phyloP scores from a whole-genome alignment of 2,329 filamentous ascomycete species.

The Dactylonectria macrodidyma region DNA sequence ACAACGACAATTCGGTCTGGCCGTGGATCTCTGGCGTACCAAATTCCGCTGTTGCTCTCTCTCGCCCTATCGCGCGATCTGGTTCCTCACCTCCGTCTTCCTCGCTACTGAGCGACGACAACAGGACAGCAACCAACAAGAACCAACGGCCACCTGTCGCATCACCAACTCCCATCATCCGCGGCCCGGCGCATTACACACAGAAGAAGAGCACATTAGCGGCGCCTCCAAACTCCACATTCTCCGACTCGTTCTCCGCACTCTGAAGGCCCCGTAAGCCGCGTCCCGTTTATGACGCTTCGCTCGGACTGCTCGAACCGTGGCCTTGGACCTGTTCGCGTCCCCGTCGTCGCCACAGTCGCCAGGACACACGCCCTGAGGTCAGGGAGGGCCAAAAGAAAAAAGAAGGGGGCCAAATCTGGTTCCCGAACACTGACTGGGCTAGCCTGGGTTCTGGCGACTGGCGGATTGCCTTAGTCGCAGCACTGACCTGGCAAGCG shows the following conservation, averaged over 20 bases:
- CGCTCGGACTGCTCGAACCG: conserved; percentile 17
- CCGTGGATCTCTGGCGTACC: conserved; percentile 1
- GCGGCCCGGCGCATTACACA: conserved; percentile 9
- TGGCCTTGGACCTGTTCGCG: conserved; percentile 20
- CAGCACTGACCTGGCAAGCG: conserved; percentile 24
- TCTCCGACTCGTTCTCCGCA: conserved; percentile 24
- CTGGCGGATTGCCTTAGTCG: conserved; percentile 21
- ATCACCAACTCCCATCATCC: conserved; percentile 16
- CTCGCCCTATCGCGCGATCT: not conserved
- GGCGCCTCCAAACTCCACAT: conserved; percentile 20
- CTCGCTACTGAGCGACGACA: not conserved
- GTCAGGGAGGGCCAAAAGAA: not conserved
- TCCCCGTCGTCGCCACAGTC: conserved; percentile 25
- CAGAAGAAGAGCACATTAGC: conserved; percentile 11
- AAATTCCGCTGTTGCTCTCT: not conserved
- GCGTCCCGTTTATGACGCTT: conserved; percentile 16
- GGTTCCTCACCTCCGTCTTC: not conserved
- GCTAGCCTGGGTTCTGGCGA: conserved; percentile 25
- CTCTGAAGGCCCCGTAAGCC: conserved; percentile 9
- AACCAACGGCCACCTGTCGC: not conserved
- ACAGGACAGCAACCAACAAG: not conserved
- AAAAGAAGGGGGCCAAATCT: conserved; percentile 13
- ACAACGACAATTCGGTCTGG: conserved; percentile 17
- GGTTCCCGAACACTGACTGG: conserved; percentile 12
- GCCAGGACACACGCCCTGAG: conserved; percentile 10